Percentiles rank a stretch among this genome's conserved stretches.
Conservation (phyloP, 768 basidiomycete genomes). For the Collybiopsis luxurians region DNA sequence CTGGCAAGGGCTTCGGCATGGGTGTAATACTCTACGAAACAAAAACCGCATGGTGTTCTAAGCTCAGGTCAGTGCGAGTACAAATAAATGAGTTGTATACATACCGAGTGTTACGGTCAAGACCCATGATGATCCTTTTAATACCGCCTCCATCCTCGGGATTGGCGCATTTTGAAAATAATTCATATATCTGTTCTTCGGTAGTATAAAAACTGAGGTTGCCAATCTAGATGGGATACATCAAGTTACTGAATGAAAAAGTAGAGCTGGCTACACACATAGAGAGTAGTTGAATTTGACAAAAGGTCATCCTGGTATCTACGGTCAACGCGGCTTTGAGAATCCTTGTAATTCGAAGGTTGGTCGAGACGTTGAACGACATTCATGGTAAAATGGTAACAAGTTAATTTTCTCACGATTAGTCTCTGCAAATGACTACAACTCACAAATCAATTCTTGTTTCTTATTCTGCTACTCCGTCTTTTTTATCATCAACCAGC, state of each 20-base stretch:
- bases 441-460: constrained; percentile 52
- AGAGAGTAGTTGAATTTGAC: constrained; percentile 82
- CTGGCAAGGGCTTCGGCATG: constrained; percentile 91
- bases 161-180: constrained; percentile 87
- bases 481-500: constrained; percentile 65
- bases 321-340: constrained; percentile 77
- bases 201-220: constrained; percentile 94
- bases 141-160: constrained; percentile 87
- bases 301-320: constrained; percentile 79
- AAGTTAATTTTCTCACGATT: constrained; percentile 21
- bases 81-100: constrained; percentile 12
- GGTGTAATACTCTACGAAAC: constrained; percentile 96
- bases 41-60: constrained; percentile 92
- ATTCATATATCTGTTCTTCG: constrained; percentile 93
- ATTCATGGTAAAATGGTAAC: constrained; percentile 33
- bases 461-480: constrained; percentile 63
- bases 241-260: constrained; percentile 11
- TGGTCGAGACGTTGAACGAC: constrained; percentile 84
- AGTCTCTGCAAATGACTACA: neutral
- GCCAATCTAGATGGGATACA: constrained; percentile 59
- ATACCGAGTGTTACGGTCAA: constrained; percentile 86
- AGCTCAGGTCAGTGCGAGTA: neutral
- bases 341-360: constrained; percentile 97
- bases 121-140: constrained; percentile 93
- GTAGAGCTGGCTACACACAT: constrained; percentile 55